Evolutionary conservation across 495 filamentous ascomycete species (phyloP).

Genomic region (Mytilinidion resinicola): DNA sequence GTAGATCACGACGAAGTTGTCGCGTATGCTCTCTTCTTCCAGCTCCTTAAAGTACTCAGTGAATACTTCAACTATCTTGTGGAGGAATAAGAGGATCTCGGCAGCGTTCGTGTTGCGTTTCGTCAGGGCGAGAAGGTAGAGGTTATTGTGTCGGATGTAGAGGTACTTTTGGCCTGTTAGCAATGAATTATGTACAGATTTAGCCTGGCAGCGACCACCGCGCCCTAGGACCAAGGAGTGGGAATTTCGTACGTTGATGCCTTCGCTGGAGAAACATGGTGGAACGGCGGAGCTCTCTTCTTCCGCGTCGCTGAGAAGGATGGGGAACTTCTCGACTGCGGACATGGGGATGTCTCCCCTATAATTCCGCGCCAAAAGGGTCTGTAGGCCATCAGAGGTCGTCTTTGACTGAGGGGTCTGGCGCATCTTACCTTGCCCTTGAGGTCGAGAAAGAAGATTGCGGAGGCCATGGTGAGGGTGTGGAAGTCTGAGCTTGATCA

Average conservation of each 20-base stretch:
- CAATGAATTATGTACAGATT: slow-evolving; percentile 10
- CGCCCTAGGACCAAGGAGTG: neutral
- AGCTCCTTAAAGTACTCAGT: slow-evolving; percentile 99
- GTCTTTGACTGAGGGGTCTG: slow-evolving; percentile 30
- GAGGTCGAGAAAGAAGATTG: slow-evolving; percentile 96
- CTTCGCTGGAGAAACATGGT: slow-evolving; percentile 97
- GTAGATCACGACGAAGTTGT: slow-evolving; percentile 99
- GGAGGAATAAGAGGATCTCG: slow-evolving; percentile 95
- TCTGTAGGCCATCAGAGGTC: slow-evolving; percentile 46
- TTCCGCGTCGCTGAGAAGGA: slow-evolving; percentile 96
- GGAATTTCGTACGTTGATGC: slow-evolving; percentile 70
- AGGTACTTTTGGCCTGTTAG: slow-evolving; percentile 61
- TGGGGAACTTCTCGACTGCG: slow-evolving; percentile 96
- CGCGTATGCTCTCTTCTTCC: slow-evolving; percentile 97
- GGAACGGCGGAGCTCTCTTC: slow-evolving; percentile 97
- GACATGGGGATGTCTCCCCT: slow-evolving; percentile 99
- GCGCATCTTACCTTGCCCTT: slow-evolving; percentile 85
- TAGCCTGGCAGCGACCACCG: neutral
- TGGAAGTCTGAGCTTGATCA: neutral
- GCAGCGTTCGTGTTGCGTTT: slow-evolving; percentile 99
- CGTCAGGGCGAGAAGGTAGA: slow-evolving; percentile 95
- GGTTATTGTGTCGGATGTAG: slow-evolving; percentile 99
- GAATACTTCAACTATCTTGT: slow-evolving; percentile 97
- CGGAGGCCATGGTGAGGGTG: slow-evolving; percentile 76
- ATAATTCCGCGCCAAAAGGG: slow-evolving; percentile 97